These are phyloP conservation scores for Hevea brasiliensis DNA, from an alignment of 345 rosid species.

Conservation along the genomic window DNA sequence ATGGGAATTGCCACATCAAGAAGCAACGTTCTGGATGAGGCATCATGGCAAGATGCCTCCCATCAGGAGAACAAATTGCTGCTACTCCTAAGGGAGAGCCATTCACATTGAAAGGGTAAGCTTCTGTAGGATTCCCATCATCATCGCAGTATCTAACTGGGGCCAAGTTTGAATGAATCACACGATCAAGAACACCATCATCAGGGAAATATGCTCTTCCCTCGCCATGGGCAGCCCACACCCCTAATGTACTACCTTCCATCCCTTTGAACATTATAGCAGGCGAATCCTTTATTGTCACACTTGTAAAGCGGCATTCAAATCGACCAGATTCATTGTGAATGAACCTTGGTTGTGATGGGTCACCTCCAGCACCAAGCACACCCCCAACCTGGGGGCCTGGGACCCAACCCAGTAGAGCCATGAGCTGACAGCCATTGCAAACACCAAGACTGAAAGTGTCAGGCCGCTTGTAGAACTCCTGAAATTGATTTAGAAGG, in stretches of 20 bases:
- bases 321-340: constrained; percentile 94
- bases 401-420: constrained; percentile 89
- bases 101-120: constrained; percentile 83
- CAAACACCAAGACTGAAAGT: constrained; percentile 93
- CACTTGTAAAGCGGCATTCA: constrained; percentile 88
- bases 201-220: constrained; percentile 93
- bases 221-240: constrained; percentile 98
- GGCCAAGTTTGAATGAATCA: constrained; percentile 66
- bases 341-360: constrained; percentile 79
- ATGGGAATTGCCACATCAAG: constrained; percentile 98
- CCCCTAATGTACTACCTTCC: constrained; percentile 93
- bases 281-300: constrained; percentile 71
- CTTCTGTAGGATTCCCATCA: constrained; percentile 75
- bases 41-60: constrained; percentile 85
- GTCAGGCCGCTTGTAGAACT: constrained; percentile 80
- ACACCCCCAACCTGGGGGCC: constrained; percentile 91
- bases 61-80: constrained; percentile 89
- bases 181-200: constrained; percentile 72
- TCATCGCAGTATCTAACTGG: constrained; percentile 89
- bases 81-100: constrained; percentile 98
- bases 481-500: constrained; percentile 72
- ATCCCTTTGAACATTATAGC: constrained; percentile 91
- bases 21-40: constrained; percentile 80
- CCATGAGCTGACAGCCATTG: constrained; percentile 97
- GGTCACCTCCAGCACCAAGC: constrained; percentile 67